Evolutionary conservation across 1,139 yeast genomes (phyloP), one percentile per base, ranked within the genome.

Genomic region (Blastobotrys serpentis): DNA sequence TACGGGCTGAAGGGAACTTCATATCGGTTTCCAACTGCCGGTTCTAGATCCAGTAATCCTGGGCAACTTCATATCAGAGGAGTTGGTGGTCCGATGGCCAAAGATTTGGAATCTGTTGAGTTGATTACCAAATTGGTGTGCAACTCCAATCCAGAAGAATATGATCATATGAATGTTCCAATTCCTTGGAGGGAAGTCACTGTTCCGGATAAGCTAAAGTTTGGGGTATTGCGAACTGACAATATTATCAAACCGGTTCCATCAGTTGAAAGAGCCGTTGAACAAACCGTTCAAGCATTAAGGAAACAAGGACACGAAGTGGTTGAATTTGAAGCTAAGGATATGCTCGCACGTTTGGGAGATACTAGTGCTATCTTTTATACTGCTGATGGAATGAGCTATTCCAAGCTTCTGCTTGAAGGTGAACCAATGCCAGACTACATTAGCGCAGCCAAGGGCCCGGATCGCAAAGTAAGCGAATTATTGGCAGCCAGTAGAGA

Each of bases 71-170:
- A 70, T 30, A 64, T 73, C 11, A 69, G 71, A 1, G 69, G 75
- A 0, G 77, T 73, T 11, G 65, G 74, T 47, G 81, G 81, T 0
- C 80, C 81, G 11, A 59, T 76, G 60, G 70, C 76, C 14, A 62
- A 78, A 52, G 65, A 75, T 8, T 64, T 83, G 26, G 79, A 78
- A 17, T 86, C 82, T 57, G 61, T 84, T 51, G 79, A 79, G 23
- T 72, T 73, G 38, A 73, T 81, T 64, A 75, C 81, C 72, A 75
- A 78, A 52, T 55, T 70, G 53, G 72, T 80, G 50, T 70, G 82
- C 47, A 73, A 77, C 52, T 70, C 73, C 30, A 68, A 77, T 54
- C 83, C 84, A 10, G 82, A 86, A 84, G 65, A 64, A 17, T 54
- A 62, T 13, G 88, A 83, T 60, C 77, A 78, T 18, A 72, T 72